Conservation (phyloP, 1,139 yeast genomes). For the Schizosaccharomyces versatilis region DNA sequence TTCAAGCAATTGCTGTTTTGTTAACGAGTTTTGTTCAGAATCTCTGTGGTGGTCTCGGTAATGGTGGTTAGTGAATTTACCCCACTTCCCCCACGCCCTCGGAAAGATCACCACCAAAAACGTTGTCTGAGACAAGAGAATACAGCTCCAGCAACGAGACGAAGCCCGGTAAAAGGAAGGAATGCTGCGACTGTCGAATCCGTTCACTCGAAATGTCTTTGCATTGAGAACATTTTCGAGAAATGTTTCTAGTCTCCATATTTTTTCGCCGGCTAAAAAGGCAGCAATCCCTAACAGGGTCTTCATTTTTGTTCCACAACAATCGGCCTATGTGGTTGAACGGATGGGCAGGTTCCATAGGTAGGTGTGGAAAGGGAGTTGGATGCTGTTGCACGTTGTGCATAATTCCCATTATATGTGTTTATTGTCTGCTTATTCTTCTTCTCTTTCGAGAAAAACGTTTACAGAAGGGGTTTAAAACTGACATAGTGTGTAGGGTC, state of each 20-base stretch:
- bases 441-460: not conserved
- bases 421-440: not conserved
- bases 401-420: not conserved
- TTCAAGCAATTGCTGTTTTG: no score
- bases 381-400: not conserved
- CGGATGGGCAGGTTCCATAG: constrained; percentile 64
- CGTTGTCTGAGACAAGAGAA: no score
- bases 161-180: no score
- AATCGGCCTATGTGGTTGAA: constrained; percentile 78
- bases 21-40: no score
- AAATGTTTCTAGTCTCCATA: not conserved
- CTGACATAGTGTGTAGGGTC: constrained; percentile 19
- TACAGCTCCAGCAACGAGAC: no score
- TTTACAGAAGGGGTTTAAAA: not conserved
- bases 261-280: not conserved
- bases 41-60: no score
- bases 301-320: constrained; percentile 66
- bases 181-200: no score
- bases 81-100: no score
- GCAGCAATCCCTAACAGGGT: constrained; percentile 43
- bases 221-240: not conserved
- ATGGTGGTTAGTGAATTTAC: no score
- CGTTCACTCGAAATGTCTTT: no score
- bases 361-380: constrained; percentile 15
- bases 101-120: no score